A percentile compares a stretch with the other conserved stretches of the same genome.
Evolutionary conservation across 331 rosid species (phyloP).

Genomic region (Rosa hybrid): DNA sequence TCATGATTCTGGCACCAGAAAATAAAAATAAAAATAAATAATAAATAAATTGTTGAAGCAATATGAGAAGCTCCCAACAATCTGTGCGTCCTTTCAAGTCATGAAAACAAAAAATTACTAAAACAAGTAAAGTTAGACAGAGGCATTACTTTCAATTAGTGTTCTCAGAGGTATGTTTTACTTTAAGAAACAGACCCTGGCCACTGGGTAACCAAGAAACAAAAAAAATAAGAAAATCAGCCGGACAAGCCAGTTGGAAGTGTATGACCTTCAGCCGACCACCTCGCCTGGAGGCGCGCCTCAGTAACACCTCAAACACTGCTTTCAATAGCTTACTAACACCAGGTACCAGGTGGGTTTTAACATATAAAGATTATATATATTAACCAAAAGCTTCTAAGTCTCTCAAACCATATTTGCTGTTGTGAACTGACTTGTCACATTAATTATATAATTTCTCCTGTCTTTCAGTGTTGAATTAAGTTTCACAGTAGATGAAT

Average conservation of each 20-base stretch:
- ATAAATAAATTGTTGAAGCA: too few relatives aligned
- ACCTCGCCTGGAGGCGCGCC: not conserved
- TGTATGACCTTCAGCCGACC: not conserved
- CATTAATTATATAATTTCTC: not conserved
- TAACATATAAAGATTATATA: not conserved
- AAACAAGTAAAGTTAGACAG: not conserved
- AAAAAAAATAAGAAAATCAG: not conserved
- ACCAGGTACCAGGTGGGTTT: not conserved
- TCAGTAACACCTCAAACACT: not conserved
- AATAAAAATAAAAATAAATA: too few relatives aligned
- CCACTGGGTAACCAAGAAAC: not conserved
- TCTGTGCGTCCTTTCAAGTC: not conserved
- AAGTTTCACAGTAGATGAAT: not conserved
- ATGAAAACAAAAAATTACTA: not conserved
- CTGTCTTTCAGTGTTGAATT: not conserved
- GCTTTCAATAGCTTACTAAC: not conserved
- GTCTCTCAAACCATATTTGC: not conserved
- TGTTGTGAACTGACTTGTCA: constrained; percentile 3
- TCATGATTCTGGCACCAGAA: too few relatives aligned
- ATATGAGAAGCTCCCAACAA: not conserved
- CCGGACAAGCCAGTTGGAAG: not conserved
- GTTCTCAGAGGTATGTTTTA: not conserved
- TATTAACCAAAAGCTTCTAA: not conserved
- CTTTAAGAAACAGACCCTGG: not conserved
- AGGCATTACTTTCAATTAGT: not conserved